These are phyloP conservation scores for Nemania diffusa DNA, from an alignment of 2,329 filamentous ascomycete species.

Conservation along the genomic window DNA sequence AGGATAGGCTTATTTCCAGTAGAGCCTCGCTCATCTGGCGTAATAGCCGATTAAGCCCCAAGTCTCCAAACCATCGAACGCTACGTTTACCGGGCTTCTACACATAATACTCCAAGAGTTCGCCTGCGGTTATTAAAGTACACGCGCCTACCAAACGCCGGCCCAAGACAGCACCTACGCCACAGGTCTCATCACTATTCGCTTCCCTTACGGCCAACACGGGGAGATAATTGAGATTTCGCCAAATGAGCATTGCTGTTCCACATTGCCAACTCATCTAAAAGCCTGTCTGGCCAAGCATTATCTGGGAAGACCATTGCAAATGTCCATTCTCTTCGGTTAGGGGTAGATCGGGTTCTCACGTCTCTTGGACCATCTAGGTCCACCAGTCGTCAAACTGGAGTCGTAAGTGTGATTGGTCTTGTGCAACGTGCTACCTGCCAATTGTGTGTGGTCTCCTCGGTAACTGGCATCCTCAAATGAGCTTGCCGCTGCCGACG, in stretches of 20 bases:
- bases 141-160: slow-evolving; percentile 12
- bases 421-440: slow-evolving; percentile 24
- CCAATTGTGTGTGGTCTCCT: slow-evolving; percentile 14
- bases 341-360: slow-evolving; percentile 38
- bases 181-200: slow-evolving; percentile 20
- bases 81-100: slow-evolving; percentile 11
- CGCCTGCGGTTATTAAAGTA: slow-evolving; percentile 16
- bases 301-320: slow-evolving; percentile 35
- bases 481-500: slow-evolving; percentile 30
- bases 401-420: slow-evolving; percentile 47
- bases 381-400: slow-evolving; percentile 51
- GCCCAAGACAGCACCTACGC: slow-evolving; percentile 20
- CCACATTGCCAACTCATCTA: slow-evolving; percentile 12
- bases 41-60: slow-evolving; percentile 14
- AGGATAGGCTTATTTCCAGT: slow-evolving; percentile 18
- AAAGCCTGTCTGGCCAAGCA: slow-evolving; percentile 25
- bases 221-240: slow-evolving; percentile 8
- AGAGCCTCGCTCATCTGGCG: slow-evolving; percentile 11
- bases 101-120: not conserved
- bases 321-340: slow-evolving; percentile 35
- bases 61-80: slow-evolving; percentile 25
- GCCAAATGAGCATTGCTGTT: slow-evolving; percentile 27
- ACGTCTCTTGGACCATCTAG: slow-evolving; percentile 43
- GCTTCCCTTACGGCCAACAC: slow-evolving; percentile 6
- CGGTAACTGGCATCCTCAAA: slow-evolving; percentile 22